Evolutionary conservation across 306 rosid species (phyloP), one percentile per base, ranked within the genome.

Genomic region (Carpinus fangiana): DNA sequence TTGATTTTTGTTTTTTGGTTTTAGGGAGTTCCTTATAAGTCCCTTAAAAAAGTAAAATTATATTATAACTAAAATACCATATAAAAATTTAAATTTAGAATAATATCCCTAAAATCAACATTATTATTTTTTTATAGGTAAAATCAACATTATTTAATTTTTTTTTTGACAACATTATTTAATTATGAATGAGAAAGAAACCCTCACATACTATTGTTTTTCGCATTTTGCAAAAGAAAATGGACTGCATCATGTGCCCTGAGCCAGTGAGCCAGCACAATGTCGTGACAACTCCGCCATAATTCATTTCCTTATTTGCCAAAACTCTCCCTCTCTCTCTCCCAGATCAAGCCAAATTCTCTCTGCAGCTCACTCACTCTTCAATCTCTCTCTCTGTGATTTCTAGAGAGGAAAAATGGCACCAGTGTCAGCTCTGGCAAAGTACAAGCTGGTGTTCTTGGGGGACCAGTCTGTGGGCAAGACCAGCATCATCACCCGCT

Each of bases 391-490:
- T 18, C 36, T 76, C 34, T 26, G 9, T 13, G 65, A 59, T 64
- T 28, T 50, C 52, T 12, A 34, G 34, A 38, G 4, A 0, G 8
- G 23, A 38, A 41, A 66, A 79, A 88, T 88, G 91, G 91, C 91
- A 81, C 88, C 89, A 31, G 89, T 88, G 2, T 88, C 91, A 13
- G 91, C 89, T 72, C 83, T 88, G 46, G 91, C 91, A 0, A 88
- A 88, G 80, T 88, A 88, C 83, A 88, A 88, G 83, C 59, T 88
- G 12, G 91, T 88, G 26, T 88, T 88, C 83, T 72, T 88, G 56
- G 91, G 91, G 26, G 91, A 88, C 80, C 91, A 88, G 51, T 88
- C 91, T 47, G 91, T 88, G 72, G 91, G 91, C 1, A 88, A 88
- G 80, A 88, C 91, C 79, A 88, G 91, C 79, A 88, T 85, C 86